phyloP scores from a whole-genome alignment of 805 yeast genomes.

The Monosporozyma aquatica region DNA sequence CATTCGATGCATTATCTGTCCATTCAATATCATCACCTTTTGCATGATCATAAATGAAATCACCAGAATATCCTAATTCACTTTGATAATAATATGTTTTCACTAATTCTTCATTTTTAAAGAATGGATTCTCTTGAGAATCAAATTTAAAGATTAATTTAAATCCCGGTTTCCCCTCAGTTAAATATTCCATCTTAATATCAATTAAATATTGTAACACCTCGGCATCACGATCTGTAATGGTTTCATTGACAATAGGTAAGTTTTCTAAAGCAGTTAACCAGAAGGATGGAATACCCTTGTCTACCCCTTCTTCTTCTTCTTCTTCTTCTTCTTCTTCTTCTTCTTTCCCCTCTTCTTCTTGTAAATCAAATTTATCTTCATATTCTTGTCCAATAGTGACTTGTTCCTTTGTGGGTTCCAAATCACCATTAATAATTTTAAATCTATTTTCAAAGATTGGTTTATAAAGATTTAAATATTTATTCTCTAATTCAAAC shows the following conservation, averaged over 20 bases:
- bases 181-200: slow-evolving; percentile 69
- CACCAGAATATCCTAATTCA: slow-evolving; percentile 90
- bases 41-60: slow-evolving; percentile 93
- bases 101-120: slow-evolving; percentile 60
- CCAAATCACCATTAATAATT: slow-evolving; percentile 60
- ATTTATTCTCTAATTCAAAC: slow-evolving; percentile 77
- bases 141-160: slow-evolving; percentile 73
- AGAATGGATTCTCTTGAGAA: slow-evolving; percentile 54
- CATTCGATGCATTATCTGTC: slow-evolving; percentile 71
- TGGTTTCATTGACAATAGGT: slow-evolving; percentile 68
- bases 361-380: slow-evolving; percentile 34
- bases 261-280: slow-evolving; percentile 87
- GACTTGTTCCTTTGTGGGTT: slow-evolving; percentile 73
- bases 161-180: slow-evolving; percentile 64
- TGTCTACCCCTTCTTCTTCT: slow-evolving; percentile 36
- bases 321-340: slow-evolving; percentile 37
- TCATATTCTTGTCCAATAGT: slow-evolving; percentile 65
- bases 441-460: slow-evolving; percentile 63
- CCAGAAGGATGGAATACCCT: slow-evolving; percentile 95
- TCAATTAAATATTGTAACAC: slow-evolving; percentile 62
- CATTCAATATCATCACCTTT: slow-evolving; percentile 79
- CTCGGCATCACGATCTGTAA: slow-evolving; percentile 84
- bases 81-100: slow-evolving; percentile 92
- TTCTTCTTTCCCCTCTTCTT: slow-evolving; percentile 36
- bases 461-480: slow-evolving; percentile 62